Base-by-base conservation (phyloP, 305 asterid genomes). In the Fraxinus paxiana region DNA sequence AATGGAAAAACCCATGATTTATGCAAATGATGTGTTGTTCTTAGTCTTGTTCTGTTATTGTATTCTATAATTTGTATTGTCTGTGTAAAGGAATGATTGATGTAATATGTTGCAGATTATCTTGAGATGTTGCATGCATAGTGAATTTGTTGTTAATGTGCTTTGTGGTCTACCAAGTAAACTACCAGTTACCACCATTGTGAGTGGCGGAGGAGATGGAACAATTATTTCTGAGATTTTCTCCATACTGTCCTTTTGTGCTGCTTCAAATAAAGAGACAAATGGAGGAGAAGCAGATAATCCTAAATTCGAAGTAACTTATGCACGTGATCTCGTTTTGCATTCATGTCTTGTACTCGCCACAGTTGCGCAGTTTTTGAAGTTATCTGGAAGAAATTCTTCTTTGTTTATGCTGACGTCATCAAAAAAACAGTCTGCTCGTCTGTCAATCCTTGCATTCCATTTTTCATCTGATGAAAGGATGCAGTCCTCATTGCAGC, bases 171-270 rank as follows among this genome's bases (percentile, higher is more conserved):
- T 97, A 65, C 97, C 98, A 38, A 92, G 91, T 88, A 94, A 97
- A 87, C 89, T 94, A 79, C 98, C 99, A 18, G 92, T 83, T 76
- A 87, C 93, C 63, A 93, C 98, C 18, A 91, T 94, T 79, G 98
- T 97, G 77, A 94, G 95, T 83, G 99, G 98, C 24, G 98, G 97
- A 85, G 99, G 96, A 77, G 99, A 97, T 59, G 97, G 96, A 79
- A 94, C 98, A 77, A 91, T 97, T 78, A 84, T 93, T 82, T 93
- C 99, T 6, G 98, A 94, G 85, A 89, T 94, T 76, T 97, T 94
- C 88, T 90, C 98, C 54, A 85, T 94, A 74, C 86, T 97, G 71
- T 87, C 98, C 54, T 82, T 89, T 61, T 93, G 94, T 80, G 88
- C 92, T 85, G 84, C 97, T 84, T 89, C 97, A 54, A 86, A 80